A percentile compares a stretch with the other conserved stretches of the same genome.
These are phyloP conservation scores for Cryptosporidium baileyi DNA, from an alignment of 169 alveolate species.

Conservation along the genomic window DNA sequence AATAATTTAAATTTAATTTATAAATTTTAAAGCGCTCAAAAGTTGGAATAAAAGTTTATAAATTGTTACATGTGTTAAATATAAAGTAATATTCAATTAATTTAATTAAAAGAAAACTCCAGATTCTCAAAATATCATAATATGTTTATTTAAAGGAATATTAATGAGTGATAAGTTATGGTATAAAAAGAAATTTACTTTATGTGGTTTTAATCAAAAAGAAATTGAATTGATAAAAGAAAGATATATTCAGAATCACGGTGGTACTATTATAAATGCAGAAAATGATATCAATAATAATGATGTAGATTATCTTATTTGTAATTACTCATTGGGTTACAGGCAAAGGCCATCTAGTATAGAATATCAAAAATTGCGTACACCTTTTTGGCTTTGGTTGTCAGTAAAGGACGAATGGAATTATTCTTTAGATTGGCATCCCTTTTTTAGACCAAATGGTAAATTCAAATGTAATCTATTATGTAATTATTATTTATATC, in stretches of 20 bases:
- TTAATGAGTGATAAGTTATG: constrained; percentile 5
- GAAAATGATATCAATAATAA: not conserved
- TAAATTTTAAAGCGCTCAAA: no score
- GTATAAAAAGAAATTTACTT: constrained; percentile 9
- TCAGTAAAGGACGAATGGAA: constrained; percentile 63
- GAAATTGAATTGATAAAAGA: not conserved
- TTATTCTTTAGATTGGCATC: constrained; percentile 62
- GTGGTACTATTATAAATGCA: not conserved
- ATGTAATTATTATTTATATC: not conserved
- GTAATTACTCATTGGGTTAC: constrained; percentile 40
- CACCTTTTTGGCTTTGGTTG: constrained; percentile 68
- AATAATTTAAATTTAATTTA: no score
- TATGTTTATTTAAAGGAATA: no score
- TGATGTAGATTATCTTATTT: constrained; percentile 32
- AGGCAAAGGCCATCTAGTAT: constrained; percentile 9
- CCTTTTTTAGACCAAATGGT: constrained; percentile 67
- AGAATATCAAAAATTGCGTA: constrained; percentile 40
- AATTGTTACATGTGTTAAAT: not conserved
- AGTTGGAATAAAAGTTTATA: not conserved
- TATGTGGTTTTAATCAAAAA: constrained; percentile 31
- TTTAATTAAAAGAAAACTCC: not conserved
- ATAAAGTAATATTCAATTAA: not conserved
- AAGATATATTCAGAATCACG: constrained; percentile 6
- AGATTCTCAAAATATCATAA: no score
- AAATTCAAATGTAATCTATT: not conserved